These are phyloP conservation scores for Phyllosticta citribraziliensis DNA, from an alignment of 2,329 filamentous ascomycete genomes.

Conservation along the genomic window DNA sequence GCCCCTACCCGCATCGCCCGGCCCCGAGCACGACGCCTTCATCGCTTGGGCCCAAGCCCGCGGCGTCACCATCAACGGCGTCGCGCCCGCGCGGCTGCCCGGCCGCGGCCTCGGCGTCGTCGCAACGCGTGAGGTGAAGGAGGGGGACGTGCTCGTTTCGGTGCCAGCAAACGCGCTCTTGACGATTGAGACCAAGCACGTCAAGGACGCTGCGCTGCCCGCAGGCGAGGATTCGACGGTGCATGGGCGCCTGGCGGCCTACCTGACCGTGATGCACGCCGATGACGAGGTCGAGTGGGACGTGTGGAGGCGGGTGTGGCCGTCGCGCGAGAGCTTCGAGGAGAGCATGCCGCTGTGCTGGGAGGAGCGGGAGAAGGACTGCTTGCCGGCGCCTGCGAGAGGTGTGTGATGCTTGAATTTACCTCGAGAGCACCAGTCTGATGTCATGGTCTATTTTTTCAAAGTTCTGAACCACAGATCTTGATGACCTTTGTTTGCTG, in stretches of 20 bases:
- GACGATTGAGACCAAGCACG: conserved; percentile 46
- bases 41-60: conserved; percentile 56
- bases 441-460: background rate
- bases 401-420: conserved; percentile 13
- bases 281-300: conserved; percentile 11
- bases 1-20: conserved; percentile 17
- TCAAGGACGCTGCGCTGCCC: conserved; percentile 42
- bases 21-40: conserved; percentile 44
- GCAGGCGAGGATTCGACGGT: conserved; percentile 42
- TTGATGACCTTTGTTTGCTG: background rate
- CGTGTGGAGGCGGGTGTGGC: conserved; percentile 59
- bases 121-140: conserved; percentile 55
- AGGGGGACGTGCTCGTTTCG: conserved; percentile 51
- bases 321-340: conserved; percentile 50
- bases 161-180: conserved; percentile 57
- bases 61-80: conserved; percentile 58
- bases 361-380: conserved; percentile 31
- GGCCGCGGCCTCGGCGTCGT: conserved; percentile 71
- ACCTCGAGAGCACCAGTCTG: background rate
- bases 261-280: conserved; percentile 43
- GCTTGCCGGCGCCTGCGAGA: conserved; percentile 28
- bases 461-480: background rate
- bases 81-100: conserved; percentile 56
- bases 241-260: conserved; percentile 64
- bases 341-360: conserved; percentile 49